These are phyloP conservation scores for Trebouxia gelatinosa DNA, from an alignment of 163 green algal species.

Conservation along the genomic window DNA sequence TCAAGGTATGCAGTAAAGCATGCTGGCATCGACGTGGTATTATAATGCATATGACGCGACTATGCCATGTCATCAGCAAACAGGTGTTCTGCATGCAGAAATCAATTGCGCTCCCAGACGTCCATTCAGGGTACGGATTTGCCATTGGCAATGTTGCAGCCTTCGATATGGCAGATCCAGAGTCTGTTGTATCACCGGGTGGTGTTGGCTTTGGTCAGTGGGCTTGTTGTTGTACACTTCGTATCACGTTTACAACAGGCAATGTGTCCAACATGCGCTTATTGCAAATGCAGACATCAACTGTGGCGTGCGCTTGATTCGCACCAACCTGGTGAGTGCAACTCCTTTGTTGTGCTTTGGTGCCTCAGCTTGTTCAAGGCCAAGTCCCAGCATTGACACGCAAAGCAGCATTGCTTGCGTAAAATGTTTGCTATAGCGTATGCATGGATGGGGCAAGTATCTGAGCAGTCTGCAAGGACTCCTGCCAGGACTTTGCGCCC, in stretches of 20 bases:
- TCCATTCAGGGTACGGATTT: conserved; percentile 93
- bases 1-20: conserved; percentile 50
- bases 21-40: not conserved
- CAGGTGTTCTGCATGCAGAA: conserved; percentile 38
- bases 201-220: conserved; percentile 88
- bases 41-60: not conserved
- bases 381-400: too few relatives aligned
- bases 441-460: too few relatives aligned
- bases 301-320: conserved; percentile 78
- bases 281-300: too few relatives aligned
- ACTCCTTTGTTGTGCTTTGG: too few relatives aligned
- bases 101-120: conserved; percentile 84
- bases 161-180: conserved; percentile 81
- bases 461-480: too few relatives aligned
- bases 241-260: too few relatives aligned
- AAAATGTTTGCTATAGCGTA: too few relatives aligned
- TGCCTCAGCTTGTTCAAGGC: not conserved
- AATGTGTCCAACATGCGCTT: too few relatives aligned
- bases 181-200: conserved; percentile 83
- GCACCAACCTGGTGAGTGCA: conserved; percentile 68
- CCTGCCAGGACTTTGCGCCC: too few relatives aligned
- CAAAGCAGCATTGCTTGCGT: not conserved
- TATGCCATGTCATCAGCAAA: not conserved
- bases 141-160: conserved; percentile 93
- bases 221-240: too few relatives aligned